Evolutionary conservation across 2,329 filamentous ascomycete species (phyloP), one percentile per base, ranked within the genome.

Genomic region (Botrytis hyacinthi): DNA sequence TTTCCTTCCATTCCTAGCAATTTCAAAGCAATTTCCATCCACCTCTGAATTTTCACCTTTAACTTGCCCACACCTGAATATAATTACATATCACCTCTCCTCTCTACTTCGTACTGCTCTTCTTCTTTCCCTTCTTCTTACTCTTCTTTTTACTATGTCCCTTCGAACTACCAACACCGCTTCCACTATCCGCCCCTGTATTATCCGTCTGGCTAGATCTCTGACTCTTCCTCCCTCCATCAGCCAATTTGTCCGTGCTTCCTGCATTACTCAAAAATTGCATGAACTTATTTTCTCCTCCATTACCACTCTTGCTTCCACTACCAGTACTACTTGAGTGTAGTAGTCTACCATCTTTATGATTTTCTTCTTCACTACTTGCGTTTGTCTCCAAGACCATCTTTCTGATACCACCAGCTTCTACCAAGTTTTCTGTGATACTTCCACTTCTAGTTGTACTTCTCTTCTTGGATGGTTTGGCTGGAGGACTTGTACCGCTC

Each of bases 401-500:
- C 82, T 95, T 95, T 76, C 89, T 89, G 70, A 94, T 87, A 3
- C 93, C 93, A 72, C 91, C 89, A 3, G 91, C 85, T 79, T 95
- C 91, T 73, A 94, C 84, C n/a, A 93, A 85, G 75, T 92, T 93
- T 82, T 95, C 92, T 0, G 92, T 94, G 78, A 95, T 93, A 80
- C 91, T 93, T 42, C 93, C 92, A 77, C 90, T 93, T 73, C 92
- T 86, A 9, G 90, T 90, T 7, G 86, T 84, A 14, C 87, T 85
- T 48, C 83, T 83, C 68, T 82, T 82, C 29, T 80, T 78, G 57
- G 83, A 83, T 42, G 76, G 82, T 40, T 37, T 62, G 48, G 42
- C 20, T n/a, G 46, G 46, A 78, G 76, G 80, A 71, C 77, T 81
- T 73, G 76, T 76, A n/a, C 76, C 77, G 14, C 70, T 71, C 22